Evolutionary conservation across 1,284 basidiomycete genomes (phyloP), one percentile per base, ranked within the genome.

Genomic region (Moesziomyces antarcticus): DNA sequence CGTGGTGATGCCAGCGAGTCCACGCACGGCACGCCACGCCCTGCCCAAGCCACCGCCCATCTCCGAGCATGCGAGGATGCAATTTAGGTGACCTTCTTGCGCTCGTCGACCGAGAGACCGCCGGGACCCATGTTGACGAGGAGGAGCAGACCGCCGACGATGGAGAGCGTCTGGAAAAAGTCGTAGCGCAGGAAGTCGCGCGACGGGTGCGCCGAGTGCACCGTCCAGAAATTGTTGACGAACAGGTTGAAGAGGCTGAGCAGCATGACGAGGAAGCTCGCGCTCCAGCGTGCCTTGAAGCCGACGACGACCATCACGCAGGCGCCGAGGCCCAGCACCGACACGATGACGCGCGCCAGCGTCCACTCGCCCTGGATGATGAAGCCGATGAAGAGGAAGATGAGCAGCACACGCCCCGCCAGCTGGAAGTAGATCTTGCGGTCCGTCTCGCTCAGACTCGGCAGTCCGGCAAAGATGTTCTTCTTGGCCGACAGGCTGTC

Each of bases 281-380:
- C 96, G 16, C 93, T 94, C 93, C 94, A 97, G 85, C 97, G 96
- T 80, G 97, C 96, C 87, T 99, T 99, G 90, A 98, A 99, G 50
- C 97, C 97, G 70, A 99, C 89, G 11, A 95, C 97, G 56, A 99
- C 95, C 93, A 97, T 97, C 81, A 90, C 85, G 84, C 96, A 98
- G 1, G 96, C 95, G n/a, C 80, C 84, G 40, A 86, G 58, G 9
- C 85, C 85, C 24, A 85, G 73, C 41, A 97, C 87, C 35, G 93
- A 94, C 56, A 97, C 91, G 64, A 96, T 86, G 10, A 94, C 88
- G 68, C 95, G 92, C 22, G 88, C 89, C 73, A 97, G 86, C 73
- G 89, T 91, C 94, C 95, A 98, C 84, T 89, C 87, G 57, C 95
- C 95, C 84, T 96, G 94, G 83, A 99, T 87, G 78, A 97, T 91